Conservation (phyloP, 441 rosid species). For the Bocquillonia castaneifolia region DNA sequence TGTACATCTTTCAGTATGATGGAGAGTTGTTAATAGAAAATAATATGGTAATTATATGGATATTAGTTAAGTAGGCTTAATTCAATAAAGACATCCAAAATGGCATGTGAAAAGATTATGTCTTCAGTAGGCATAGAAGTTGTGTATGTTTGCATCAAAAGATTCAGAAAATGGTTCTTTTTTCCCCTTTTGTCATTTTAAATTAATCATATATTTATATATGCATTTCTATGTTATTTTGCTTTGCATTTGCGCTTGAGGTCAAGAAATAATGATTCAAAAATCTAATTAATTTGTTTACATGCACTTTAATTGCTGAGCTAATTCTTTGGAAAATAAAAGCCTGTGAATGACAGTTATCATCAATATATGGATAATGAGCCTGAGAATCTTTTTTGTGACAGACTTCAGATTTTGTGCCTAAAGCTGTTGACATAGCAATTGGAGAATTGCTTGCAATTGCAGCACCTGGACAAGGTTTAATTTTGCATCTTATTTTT, state of each 20-base stretch:
- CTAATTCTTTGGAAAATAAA: background rate
- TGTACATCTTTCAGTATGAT: background rate
- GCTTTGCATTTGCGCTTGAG: background rate
- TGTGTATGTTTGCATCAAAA: background rate
- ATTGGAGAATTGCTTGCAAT: conserved; percentile 56
- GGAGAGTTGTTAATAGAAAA: background rate
- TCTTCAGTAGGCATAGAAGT: background rate
- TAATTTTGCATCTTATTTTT: conserved; percentile 4
- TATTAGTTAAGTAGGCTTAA: conserved; percentile 7
- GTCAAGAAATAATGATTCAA: background rate
- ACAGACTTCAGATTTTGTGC: conserved; percentile 66
- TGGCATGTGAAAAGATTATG: background rate
- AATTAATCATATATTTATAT: background rate
- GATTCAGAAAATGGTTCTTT: background rate
- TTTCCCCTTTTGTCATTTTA: background rate
- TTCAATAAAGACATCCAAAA: background rate
- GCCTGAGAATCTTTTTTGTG: conserved; percentile 7
- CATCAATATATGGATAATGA: background rate
- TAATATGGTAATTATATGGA: background rate
- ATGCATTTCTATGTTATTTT: background rate
- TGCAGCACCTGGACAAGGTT: conserved; percentile 72
- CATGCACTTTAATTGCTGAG: too few relatives aligned
- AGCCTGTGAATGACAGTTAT: background rate
- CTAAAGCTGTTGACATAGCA: conserved; percentile 61
- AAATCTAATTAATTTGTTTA: too few relatives aligned